phyloP scores from a whole-genome alignment of 768 basidiomycete genomes.

The Rhodotorula taiwanensis region DNA sequence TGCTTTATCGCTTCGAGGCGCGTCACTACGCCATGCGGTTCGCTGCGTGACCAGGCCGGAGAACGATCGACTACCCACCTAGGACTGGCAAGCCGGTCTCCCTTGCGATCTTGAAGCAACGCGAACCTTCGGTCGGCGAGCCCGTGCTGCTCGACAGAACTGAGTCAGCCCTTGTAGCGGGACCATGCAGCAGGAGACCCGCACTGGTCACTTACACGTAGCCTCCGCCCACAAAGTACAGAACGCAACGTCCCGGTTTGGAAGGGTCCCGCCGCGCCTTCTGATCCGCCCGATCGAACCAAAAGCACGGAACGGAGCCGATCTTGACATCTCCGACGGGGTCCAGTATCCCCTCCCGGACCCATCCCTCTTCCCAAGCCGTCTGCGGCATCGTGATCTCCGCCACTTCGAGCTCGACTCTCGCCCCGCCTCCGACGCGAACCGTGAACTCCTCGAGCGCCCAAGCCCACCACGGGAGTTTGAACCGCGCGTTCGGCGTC shows the following conservation, averaged over 20 bases:
- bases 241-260: slow-evolving; percentile 7
- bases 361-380: slow-evolving; percentile 14
- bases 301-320: slow-evolving; percentile 28
- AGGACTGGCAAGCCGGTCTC: slow-evolving; percentile 18
- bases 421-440: slow-evolving; percentile 1
- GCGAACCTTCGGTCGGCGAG: slow-evolving; percentile 15
- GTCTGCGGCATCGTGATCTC: neutral
- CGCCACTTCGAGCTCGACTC: neutral
- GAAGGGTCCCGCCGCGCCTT: neutral
- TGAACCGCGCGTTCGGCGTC: neutral
- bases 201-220: slow-evolving; percentile 13
- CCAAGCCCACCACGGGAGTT: slow-evolving; percentile 4
- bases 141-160: neutral
- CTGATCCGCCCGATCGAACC: slow-evolving; percentile 24
- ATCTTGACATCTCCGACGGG: slow-evolving; percentile 9
- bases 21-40: no score
- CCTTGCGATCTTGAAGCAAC: slow-evolving; percentile 24
- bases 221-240: slow-evolving; percentile 38
- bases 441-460: slow-evolving; percentile 19
- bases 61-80: no score
- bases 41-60: no score
- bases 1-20: no score
- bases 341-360: slow-evolving; percentile 17
- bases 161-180: neutral
- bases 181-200: neutral